phyloP scores from a whole-genome alignment of 2,329 filamentous ascomycete species.

The Fusarium newnesense region DNA sequence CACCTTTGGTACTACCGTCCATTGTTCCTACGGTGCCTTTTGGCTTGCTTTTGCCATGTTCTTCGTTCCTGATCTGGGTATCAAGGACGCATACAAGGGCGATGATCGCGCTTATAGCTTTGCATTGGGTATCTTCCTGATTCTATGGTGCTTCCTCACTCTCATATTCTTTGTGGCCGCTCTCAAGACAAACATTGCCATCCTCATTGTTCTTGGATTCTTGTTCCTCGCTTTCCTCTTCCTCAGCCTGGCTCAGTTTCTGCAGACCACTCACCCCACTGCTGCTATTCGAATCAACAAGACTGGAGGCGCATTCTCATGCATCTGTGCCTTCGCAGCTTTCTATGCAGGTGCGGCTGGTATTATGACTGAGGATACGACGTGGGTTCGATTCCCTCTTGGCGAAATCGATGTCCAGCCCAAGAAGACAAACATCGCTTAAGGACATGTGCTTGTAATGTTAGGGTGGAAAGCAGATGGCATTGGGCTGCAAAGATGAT shows the following conservation, averaged over 20 bases:
- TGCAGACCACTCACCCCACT: slow-evolving; percentile 49
- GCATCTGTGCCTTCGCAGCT: slow-evolving; percentile 50
- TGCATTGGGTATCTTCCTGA: slow-evolving; percentile 67
- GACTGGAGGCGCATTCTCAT: slow-evolving; percentile 52
- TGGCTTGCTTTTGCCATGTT: slow-evolving; percentile 71
- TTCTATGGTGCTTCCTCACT: slow-evolving; percentile 70
- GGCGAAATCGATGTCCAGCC: slow-evolving; percentile 47
- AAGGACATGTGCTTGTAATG: background rate
- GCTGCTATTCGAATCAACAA: slow-evolving; percentile 58
- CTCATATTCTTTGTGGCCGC: slow-evolving; percentile 65
- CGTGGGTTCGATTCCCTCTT: slow-evolving; percentile 54
- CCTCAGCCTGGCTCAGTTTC: slow-evolving; percentile 67
- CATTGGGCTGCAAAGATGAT: too few species aligned
- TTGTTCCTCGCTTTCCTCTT: slow-evolving; percentile 68
- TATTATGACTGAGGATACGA: slow-evolving; percentile 55
- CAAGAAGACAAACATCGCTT: slow-evolving; percentile 40
- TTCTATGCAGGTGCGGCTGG: slow-evolving; percentile 55
- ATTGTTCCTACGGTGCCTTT: slow-evolving; percentile 70
- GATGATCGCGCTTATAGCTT: slow-evolving; percentile 55
- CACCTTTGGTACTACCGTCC: slow-evolving; percentile 70
- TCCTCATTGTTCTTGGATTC: slow-evolving; percentile 67
- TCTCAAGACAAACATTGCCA: slow-evolving; percentile 67
- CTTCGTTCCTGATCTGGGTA: slow-evolving; percentile 61
- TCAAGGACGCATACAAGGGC: slow-evolving; percentile 56
- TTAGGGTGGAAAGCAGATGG: background rate